Evolutionary conservation across 768 basidiomycete species (phyloP), one percentile per base, ranked within the genome.

Genomic region (Plicaturopsis crispa): DNA sequence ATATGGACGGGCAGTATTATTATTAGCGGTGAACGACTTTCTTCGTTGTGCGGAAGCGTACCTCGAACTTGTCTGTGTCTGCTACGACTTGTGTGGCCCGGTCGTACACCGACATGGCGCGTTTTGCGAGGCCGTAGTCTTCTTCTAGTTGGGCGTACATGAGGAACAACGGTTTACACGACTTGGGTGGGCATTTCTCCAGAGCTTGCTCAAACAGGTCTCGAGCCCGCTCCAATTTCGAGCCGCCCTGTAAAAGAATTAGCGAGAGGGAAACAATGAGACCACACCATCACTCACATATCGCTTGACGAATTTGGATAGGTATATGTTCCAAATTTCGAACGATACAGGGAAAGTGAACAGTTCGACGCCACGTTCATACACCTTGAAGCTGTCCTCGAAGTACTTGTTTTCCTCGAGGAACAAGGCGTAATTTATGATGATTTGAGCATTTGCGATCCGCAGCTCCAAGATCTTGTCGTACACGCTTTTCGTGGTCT

Each of bases 311-410:
- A 99, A 99, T 61, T 98, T 98, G 31, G 89, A 83, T 14, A 99
- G 65, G 59, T 98, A 99, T 38, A 96, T 96, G 58, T 99, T 98
- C 94, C 96, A 98, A 46, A 99, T 81, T 62, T 99, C 96, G 59
- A 97, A 98, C 3, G 91, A 93, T 44, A 98, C 80, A 0, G 96
- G 96, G 71, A 89, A 98, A 6, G 93, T 94, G 68, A 98, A 98
- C 21, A 98, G 66, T 47, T 98, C 94, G 7, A 94, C 90, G 33
- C 96, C 96, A 18, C 93, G 81, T 57, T 98, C 96, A 56, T 97
- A 99, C 18, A 94, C 84, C 85, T 87, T 96, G 78, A 98, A 99
- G 59, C 89, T 90, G 52, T 98, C 96, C 50, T 99, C 96, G 61
- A 86, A 99, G 62, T 98, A 99, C 48, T 91, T 78, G 62, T 97